Conservation (phyloP, 2,329 filamentous ascomycete genomes). For the Colletotrichum neosansevieriae region DNA sequence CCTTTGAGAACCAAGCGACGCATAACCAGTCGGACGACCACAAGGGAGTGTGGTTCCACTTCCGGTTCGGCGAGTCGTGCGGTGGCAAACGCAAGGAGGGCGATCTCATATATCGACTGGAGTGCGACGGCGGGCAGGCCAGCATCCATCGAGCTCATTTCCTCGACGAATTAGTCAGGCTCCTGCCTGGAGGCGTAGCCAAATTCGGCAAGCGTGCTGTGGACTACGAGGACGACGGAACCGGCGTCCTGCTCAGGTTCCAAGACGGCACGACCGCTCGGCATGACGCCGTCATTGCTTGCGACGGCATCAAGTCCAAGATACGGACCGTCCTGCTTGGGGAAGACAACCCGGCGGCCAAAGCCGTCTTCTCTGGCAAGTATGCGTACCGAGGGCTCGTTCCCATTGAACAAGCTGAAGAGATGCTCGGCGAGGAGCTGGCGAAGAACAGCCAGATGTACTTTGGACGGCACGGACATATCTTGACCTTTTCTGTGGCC, state of each 20-base stretch:
- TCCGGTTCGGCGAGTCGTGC: conserved; percentile 40
- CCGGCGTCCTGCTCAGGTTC: conserved; percentile 49
- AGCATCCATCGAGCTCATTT: conserved; percentile 35
- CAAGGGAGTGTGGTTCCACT: conserved; percentile 42
- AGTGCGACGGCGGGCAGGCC: conserved; percentile 25
- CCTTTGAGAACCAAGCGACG: conserved; percentile 50
- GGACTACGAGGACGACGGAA: conserved; percentile 32
- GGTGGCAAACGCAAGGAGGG: conserved; percentile 27
- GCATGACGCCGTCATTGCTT: conserved; percentile 62
- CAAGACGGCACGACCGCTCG: conserved; percentile 53
- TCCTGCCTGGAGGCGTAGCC: conserved; percentile 49
- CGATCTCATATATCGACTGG: conserved; percentile 23
- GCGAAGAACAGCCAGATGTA: conserved; percentile 60
- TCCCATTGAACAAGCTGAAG: conserved; percentile 64
- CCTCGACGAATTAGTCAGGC: conserved; percentile 53
- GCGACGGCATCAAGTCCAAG: conserved; percentile 69
- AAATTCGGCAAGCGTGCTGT: conserved; percentile 47
- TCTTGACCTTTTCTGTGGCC: conserved; percentile 70
- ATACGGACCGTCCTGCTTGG: conserved; percentile 64
- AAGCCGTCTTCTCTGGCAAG: conserved; percentile 62
- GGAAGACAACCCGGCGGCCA: conserved; percentile 51
- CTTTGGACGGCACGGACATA: conserved; percentile 66
- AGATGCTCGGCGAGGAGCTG: conserved; percentile 57
- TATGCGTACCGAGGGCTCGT: conserved; percentile 66
- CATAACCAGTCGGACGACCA: conserved; percentile 32